Conservation (phyloP, 2,329 filamentous ascomycete species). For the Calonectria hongkongensis region DNA sequence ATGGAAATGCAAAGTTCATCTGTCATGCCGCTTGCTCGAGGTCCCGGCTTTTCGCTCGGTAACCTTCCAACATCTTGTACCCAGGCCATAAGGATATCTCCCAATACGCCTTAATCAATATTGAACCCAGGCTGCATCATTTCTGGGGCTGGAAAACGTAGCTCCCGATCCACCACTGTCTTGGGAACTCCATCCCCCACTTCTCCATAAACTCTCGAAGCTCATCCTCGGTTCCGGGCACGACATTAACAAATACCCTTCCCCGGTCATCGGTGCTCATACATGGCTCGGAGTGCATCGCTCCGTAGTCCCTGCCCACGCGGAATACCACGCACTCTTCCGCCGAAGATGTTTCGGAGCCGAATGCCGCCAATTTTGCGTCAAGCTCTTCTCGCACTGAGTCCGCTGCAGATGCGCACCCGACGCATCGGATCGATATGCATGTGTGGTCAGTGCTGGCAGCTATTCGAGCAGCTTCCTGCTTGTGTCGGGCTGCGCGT, state of each 20-base stretch:
- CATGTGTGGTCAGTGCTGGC: slow-evolving; percentile 62
- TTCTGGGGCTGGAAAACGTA: slow-evolving; percentile 15
- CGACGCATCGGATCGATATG: slow-evolving; percentile 64
- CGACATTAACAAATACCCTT: slow-evolving; percentile 62
- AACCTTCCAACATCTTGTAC: not conserved
- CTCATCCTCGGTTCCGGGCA: slow-evolving; percentile 60
- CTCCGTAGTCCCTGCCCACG: slow-evolving; percentile 63
- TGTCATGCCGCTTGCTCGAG: not conserved
- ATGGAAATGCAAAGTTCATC: slow-evolving; percentile 10
- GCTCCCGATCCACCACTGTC: slow-evolving; percentile 58
- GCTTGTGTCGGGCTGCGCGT: slow-evolving; percentile 56
- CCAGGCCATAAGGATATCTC: not conserved
- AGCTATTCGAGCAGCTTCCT: slow-evolving; percentile 54
- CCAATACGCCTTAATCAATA: not conserved
- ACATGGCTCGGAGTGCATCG: slow-evolving; percentile 65
- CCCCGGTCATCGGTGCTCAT: slow-evolving; percentile 54
- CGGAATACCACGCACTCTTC: slow-evolving; percentile 65
- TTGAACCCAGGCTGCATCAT: not conserved
- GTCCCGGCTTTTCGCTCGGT: not conserved
- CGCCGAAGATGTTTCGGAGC: slow-evolving; percentile 44
- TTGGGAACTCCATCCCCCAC: slow-evolving; percentile 63
- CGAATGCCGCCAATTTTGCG: slow-evolving; percentile 51
- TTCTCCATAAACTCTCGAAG: slow-evolving; percentile 55
- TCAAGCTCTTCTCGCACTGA: slow-evolving; percentile 61
- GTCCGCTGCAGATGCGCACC: slow-evolving; percentile 65